Base-by-base conservation (phyloP, 805 yeast species). In the Sungouiozyma intestinalis region DNA sequence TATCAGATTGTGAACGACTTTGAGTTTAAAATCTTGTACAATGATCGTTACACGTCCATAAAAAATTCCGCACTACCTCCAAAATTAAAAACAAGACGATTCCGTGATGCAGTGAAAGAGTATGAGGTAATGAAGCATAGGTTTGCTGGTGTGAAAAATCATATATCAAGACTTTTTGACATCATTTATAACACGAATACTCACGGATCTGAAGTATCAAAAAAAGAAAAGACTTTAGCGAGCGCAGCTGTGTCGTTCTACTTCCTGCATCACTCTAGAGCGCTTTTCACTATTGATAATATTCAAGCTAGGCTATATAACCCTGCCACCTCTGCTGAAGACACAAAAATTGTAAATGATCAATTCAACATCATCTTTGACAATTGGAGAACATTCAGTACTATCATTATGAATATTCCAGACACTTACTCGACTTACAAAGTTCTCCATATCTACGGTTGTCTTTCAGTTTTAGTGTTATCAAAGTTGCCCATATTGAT, bases 31-130 rank as follows among this genome's bases (percentile, higher is more conserved):
- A 54, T 57, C 17, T 43, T 59, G 16, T 56, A 47, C 40, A 46
- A 46, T 38, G 58, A 55, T 34, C 50, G 48, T 13, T 59, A 46
- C 39, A 58, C 64, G 0, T 51, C 60, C 1, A 53, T 60, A 7
- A 50, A 48, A 40, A 53, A 57, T 33, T 43, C 48, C 6, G 54
- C 60, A 4, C 44, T 48, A 27, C 57, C 60, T 4, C 47, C 50
- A 6, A 27, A 41, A 14, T 33, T 54, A 4, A 49, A 48, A 39
- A 38, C 40, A 4, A 41, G 40, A 21, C 39, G 59, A 5, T 41
- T 51, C 27, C 38, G 35, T 8, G 60, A 56, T 18, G 38, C 58
- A 4, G 42, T 52, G 11, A 41, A 45, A 6, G 47, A 52, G 27
- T 41, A 50, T 3, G 46, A 48, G 9, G 6, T n/a, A 3, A 40